A percentile compares a stretch with the other conserved stretches of the same genome.
Evolutionary conservation across 1,139 yeast genomes (phyloP).

Genomic region (Pneumocystis jirovecii): DNA sequence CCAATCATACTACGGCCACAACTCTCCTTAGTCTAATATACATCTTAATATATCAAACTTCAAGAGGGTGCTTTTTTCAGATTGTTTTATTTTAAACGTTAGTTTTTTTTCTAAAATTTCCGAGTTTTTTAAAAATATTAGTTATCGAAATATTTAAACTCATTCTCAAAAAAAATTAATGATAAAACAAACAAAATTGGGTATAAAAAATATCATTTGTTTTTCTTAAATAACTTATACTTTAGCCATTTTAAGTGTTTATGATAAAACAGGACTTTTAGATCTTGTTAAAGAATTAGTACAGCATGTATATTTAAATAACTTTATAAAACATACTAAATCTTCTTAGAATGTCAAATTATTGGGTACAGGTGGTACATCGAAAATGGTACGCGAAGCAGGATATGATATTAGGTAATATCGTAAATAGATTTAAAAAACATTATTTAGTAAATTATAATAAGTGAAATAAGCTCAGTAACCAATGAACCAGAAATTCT

Average conservation of each 20-base stretch:
- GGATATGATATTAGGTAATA: conserved; percentile 78
- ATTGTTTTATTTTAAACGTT: neutral
- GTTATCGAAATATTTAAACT: neutral
- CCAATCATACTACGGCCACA: neutral
- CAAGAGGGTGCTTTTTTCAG: neutral
- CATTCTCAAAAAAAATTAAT: neutral
- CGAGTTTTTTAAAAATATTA: neutral
- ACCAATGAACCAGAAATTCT: conserved; percentile 98
- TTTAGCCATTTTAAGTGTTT: conserved; percentile 82
- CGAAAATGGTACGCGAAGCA: conserved; percentile 84
- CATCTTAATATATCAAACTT: neutral
- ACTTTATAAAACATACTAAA: neutral
- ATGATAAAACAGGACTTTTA: conserved; percentile 89
- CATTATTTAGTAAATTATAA: neutral
- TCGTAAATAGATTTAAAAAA: neutral
- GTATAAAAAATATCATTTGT: neutral
- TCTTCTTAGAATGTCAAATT: neutral
- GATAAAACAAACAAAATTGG: neutral
- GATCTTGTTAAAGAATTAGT: conserved; percentile 91
- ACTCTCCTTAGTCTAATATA: neutral
- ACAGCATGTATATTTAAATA: conserved; percentile 38
- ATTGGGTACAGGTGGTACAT: conserved; percentile 52
- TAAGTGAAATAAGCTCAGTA: conserved; percentile 65
- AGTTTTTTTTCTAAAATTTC: neutral
- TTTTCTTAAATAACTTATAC: neutral